A percentile compares a stretch with the other conserved stretches of the same genome.
phyloP scores from a whole-genome alignment of 805 yeast genomes.

The Pichia heedii region DNA sequence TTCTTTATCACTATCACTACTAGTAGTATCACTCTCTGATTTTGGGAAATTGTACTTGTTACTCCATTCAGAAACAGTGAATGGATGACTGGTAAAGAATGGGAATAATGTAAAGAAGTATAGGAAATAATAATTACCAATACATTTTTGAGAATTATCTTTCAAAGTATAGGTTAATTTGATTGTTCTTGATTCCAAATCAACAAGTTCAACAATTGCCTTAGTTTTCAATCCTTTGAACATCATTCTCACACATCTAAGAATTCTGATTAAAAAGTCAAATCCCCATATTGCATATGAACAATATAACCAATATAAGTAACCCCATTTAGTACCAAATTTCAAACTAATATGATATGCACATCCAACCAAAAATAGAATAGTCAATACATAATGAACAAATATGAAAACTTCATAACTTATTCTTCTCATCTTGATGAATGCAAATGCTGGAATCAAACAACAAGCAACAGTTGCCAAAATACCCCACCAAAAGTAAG shows the following conservation, averaged over 20 bases:
- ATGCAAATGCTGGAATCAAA: slow-evolving; percentile 37
- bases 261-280: slow-evolving; percentile 38
- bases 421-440: slow-evolving; percentile 35
- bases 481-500: slow-evolving; percentile 19
- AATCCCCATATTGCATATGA: slow-evolving; percentile 38
- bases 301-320: slow-evolving; percentile 24
- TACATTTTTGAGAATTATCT: background rate
- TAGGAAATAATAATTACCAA: slow-evolving; percentile 5
- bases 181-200: no score
- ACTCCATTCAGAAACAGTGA: slow-evolving; percentile 32
- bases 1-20: no score
- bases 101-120: slow-evolving; percentile 8
- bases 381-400: slow-evolving; percentile 46
- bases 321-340: slow-evolving; percentile 12
- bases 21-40: no score
- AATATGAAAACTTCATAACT: no score
- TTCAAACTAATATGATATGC: slow-evolving; percentile 38
- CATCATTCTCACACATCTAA: background rate
- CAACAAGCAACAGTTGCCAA: slow-evolving; percentile 32
- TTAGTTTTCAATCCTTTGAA: no score
- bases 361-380: slow-evolving; percentile 39
- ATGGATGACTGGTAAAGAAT: slow-evolving; percentile 59
- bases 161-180: background rate
- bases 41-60: background rate
- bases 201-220: no score